Base-by-base conservation (phyloP, 176 grass and related monocot genomes). In the Aegilops sharonensis region DNA sequence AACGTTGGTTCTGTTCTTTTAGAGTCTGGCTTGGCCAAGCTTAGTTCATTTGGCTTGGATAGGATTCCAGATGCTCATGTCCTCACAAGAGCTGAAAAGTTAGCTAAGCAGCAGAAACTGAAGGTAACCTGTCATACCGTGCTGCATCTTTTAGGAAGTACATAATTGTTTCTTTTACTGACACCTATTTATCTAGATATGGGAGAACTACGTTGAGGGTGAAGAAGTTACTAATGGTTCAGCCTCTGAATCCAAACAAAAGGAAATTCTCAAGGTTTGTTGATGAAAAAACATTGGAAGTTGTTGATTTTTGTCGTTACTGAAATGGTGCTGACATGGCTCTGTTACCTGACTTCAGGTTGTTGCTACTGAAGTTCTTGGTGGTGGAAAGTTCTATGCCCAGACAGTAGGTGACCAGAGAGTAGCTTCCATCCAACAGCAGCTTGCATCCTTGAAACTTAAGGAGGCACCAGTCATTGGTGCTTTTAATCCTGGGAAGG, bases 161-260 rank as follows among this genome's bases (percentile, higher is more conserved):
- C 40, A 21, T 17, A 39, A 84, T 32, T 12, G 11, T 47, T 13
- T 13, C 42, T 76, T 71, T 11, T 73, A 35, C 84, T 64, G 62
- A 63, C 80, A 42, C 42, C 21, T 43, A 80, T 68, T 78, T 91
- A 83, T 40, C 3, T 70, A 99, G 97, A 99, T 99, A 39, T 99
- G 97, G 97, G 97, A 99, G 85, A 99, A 96, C 56, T 94, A 91
- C 17, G 87, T 96, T 2, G 97, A 99, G 83, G 94, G 94, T 72
- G 88, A 99, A 85, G 89, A 94, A 88, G 83, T 89, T 82, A 80
- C 92, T 25, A 96, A 99, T 36, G 97, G 92, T 56, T 89, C 94
- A 5, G 74, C 90, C 8, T 78, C 89, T 90, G 90, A 89, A 83
- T 83, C 85, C 7, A 96, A 94, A 82, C 92, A 96, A 75, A 99